Evolutionary conservation across 1,284 basidiomycete species (phyloP).

Genomic region (Ustilago hordei): DNA sequence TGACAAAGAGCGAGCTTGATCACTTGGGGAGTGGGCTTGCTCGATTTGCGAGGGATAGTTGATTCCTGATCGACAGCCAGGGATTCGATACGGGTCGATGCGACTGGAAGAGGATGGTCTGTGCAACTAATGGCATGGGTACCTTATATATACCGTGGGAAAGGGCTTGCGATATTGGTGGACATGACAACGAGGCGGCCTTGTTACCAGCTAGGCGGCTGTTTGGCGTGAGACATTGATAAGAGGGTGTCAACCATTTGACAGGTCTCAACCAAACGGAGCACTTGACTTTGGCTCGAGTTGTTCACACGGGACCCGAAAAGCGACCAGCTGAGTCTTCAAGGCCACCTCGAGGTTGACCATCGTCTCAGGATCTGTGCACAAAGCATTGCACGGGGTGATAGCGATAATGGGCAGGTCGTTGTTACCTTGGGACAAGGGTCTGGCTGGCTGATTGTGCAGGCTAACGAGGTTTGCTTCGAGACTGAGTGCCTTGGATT

Average conservation of each 20-base stretch:
- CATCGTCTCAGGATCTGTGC: not conserved
- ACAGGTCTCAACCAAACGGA: not conserved
- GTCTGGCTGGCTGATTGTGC: not conserved
- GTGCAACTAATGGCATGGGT: not conserved
- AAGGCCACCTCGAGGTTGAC: not conserved
- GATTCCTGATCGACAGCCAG: not conserved
- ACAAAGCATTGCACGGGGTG: not conserved
- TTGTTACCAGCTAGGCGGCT: not conserved
- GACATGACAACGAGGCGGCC: not conserved
- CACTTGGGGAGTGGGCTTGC: not conserved
- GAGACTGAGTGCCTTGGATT: not conserved
- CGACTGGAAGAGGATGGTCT: not conserved
- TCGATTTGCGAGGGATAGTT: not conserved
- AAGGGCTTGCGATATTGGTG: not conserved
- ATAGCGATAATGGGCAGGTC: conserved; percentile 2
- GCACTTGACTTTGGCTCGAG: not conserved
- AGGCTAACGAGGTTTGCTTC: not conserved
- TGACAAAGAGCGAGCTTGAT: not conserved
- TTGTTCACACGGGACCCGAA: not conserved
- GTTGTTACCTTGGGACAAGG: not conserved
- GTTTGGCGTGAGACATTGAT: not conserved
- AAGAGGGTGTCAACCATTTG: not conserved
- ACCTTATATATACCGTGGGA: not conserved
- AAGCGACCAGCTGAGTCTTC: conserved; percentile 6
- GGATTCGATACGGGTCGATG: not conserved